Evolutionary conservation across 2,329 filamentous ascomycete species (phyloP).

Genomic region (Aspergillus sp.): DNA sequence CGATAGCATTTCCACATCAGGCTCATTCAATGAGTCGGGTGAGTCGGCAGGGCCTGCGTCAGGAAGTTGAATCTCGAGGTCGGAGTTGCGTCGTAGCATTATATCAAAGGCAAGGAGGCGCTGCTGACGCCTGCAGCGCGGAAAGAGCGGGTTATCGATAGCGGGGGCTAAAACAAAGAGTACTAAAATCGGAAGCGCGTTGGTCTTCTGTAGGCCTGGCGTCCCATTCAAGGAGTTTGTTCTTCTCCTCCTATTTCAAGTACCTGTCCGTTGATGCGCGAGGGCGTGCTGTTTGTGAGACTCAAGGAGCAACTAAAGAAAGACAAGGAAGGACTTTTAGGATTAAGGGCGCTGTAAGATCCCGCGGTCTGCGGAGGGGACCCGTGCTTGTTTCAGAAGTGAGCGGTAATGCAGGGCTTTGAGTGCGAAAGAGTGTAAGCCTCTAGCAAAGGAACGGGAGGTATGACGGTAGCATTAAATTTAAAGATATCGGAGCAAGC

Average conservation of each 20-base stretch:
- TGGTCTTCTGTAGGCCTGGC: not conserved
- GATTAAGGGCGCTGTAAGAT: slow-evolving; percentile 7
- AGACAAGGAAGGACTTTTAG: too few relatives aligned
- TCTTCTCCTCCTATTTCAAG: not conserved
- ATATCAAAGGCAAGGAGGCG: slow-evolving; percentile 10
- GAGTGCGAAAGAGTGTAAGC: not conserved
- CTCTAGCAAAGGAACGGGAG: not conserved
- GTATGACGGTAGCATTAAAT: not conserved
- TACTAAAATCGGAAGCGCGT: not conserved
- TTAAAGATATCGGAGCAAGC: too few relatives aligned
- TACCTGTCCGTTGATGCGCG: not conserved
- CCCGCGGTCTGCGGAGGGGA: slow-evolving; percentile 24
- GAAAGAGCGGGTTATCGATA: slow-evolving; percentile 16
- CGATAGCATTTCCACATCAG: slow-evolving; percentile 45
- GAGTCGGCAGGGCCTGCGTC: slow-evolving; percentile 31
- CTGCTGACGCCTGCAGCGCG: slow-evolving; percentile 50
- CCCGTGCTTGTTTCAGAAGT: slow-evolving; percentile 37
- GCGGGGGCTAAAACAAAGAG: slow-evolving; percentile 3
- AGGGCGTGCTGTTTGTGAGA: not conserved
- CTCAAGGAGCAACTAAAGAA: not conserved
- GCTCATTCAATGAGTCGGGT: slow-evolving; percentile 25
- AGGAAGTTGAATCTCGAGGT: slow-evolving; percentile 42
- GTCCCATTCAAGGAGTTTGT: not conserved
- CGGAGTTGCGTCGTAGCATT: slow-evolving; percentile 45
- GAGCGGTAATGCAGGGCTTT: not conserved